Percentiles rank a stretch among this genome's conserved stretches.
Evolutionary conservation across 164 flowering plant species (phyloP).

Genomic region (Dillenia suffruticosa): DNA sequence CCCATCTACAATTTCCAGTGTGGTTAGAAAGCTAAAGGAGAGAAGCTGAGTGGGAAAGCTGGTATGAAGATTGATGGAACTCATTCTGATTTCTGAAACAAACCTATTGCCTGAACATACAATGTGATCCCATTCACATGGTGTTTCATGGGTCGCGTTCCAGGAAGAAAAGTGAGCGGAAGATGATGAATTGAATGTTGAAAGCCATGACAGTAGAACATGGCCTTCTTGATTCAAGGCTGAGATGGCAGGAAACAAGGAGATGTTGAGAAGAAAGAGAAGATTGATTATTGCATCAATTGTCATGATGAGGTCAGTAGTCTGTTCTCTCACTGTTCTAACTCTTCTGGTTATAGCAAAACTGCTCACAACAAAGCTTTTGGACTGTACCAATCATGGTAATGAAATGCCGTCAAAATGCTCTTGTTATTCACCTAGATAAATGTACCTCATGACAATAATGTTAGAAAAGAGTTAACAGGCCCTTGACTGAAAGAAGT

Average conservation of each 20-base stretch:
- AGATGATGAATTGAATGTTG: constrained; percentile 40
- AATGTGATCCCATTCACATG: constrained; percentile 53
- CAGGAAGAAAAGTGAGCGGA: constrained; percentile 51
- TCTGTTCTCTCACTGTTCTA: constrained; percentile 6
- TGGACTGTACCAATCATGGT: not conserved
- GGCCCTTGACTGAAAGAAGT: too few species aligned
- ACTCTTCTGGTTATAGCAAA: constrained; percentile 13
- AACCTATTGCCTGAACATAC: constrained; percentile 35
- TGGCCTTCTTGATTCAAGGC: constrained; percentile 45
- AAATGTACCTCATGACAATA: too few species aligned
- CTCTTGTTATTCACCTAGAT: not conserved
- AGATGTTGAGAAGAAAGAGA: constrained; percentile 26
- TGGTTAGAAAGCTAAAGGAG: constrained; percentile 32
- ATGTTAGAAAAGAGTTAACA: too few species aligned
- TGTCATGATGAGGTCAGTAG: constrained; percentile 30
- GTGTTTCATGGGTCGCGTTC: constrained; percentile 40
- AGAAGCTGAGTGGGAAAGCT: constrained; percentile 39
- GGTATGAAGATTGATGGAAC: constrained; percentile 34
- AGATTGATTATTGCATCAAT: constrained; percentile 23
- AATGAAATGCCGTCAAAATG: not conserved
- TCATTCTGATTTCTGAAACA: constrained; percentile 40
- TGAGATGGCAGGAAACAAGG: constrained; percentile 17
- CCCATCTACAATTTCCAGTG: constrained; percentile 27
- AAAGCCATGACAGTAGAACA: constrained; percentile 60
- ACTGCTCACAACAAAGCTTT: constrained; percentile 1